Conservation (phyloP, 495 filamentous ascomycete species). For the Trichoderma reesei region DNA sequence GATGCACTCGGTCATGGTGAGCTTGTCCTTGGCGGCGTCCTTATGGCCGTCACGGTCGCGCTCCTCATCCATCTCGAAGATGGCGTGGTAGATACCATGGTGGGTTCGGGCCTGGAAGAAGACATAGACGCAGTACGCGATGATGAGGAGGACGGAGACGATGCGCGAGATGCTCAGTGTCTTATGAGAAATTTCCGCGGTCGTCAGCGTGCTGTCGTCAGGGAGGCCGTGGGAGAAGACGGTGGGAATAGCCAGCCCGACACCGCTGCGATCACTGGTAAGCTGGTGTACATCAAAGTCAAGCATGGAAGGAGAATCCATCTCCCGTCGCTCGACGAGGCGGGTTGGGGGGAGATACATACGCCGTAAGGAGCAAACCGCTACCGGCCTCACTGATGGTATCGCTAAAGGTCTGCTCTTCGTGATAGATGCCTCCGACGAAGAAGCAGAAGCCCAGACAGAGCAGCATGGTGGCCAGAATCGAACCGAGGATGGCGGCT, state of each 20-base stretch:
- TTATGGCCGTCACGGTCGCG: conserved; percentile 59
- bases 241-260: conserved; percentile 74
- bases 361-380: conserved; percentile 71
- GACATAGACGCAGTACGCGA: conserved; percentile 69
- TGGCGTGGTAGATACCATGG: conserved; percentile 58
- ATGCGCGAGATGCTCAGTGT: conserved; percentile 63
- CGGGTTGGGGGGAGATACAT: conserved; percentile 17
- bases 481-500: conserved; percentile 72
- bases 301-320: background rate
- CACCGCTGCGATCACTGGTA: conserved; percentile 33
- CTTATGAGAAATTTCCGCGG: conserved; percentile 32
- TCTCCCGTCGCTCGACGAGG: background rate
- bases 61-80: conserved; percentile 59
- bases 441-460: conserved; percentile 75
- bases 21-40: conserved; percentile 54
- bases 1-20: conserved; percentile 68
- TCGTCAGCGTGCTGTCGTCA: conserved; percentile 22
- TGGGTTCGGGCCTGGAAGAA: conserved; percentile 79
- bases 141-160: conserved; percentile 65
- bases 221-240: conserved; percentile 59
- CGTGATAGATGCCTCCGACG: conserved; percentile 56
- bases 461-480: conserved; percentile 66
- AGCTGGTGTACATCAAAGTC: background rate
- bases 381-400: conserved; percentile 73
- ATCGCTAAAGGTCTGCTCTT: conserved; percentile 61